Conservation (phyloP, 2,329 filamentous ascomycete genomes). For the Fusarium sp. region DNA sequence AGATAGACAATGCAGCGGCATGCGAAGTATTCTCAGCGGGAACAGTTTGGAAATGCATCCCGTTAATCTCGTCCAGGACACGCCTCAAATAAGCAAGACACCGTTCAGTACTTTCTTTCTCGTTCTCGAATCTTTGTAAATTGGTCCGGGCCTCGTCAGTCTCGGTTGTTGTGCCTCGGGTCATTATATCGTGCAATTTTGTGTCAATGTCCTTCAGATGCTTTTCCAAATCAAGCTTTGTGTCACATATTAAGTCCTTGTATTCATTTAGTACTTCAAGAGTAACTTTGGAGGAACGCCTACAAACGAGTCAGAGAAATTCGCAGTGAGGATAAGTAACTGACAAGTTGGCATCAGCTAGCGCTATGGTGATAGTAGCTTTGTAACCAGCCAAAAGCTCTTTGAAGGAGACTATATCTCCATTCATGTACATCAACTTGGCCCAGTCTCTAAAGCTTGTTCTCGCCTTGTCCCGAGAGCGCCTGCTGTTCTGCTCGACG, state of each 20-base stretch:
- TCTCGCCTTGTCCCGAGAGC: neutral
- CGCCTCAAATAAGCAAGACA: constrained; percentile 10
- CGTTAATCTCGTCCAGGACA: neutral
- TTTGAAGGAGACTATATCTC: constrained; percentile 55
- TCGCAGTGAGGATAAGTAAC: neutral
- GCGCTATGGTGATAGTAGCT: constrained; percentile 38
- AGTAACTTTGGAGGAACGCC: constrained; percentile 5
- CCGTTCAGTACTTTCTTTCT: constrained; percentile 19
- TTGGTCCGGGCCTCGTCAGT: neutral
- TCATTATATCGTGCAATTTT: constrained; percentile 12
- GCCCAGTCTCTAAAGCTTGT: constrained; percentile 56
- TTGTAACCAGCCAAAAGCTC: constrained; percentile 56
- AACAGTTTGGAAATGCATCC: constrained; percentile 6
- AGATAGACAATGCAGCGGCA: neutral
- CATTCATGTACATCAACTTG: constrained; percentile 56
- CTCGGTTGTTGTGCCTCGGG: neutral
- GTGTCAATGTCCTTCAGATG: constrained; percentile 18
- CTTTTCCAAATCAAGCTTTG: constrained; percentile 34
- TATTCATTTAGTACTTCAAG: constrained; percentile 33
- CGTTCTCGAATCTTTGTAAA: neutral
- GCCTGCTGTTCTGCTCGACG: constrained; percentile 48
- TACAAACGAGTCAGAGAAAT: neutral
- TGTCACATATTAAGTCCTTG: constrained; percentile 36
- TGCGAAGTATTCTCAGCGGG: neutral
- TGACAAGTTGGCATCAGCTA: constrained; percentile 39